Evolutionary conservation across 495 filamentous ascomycete genomes (phyloP).

Genomic region (Annulohypoxylon moriforme): DNA sequence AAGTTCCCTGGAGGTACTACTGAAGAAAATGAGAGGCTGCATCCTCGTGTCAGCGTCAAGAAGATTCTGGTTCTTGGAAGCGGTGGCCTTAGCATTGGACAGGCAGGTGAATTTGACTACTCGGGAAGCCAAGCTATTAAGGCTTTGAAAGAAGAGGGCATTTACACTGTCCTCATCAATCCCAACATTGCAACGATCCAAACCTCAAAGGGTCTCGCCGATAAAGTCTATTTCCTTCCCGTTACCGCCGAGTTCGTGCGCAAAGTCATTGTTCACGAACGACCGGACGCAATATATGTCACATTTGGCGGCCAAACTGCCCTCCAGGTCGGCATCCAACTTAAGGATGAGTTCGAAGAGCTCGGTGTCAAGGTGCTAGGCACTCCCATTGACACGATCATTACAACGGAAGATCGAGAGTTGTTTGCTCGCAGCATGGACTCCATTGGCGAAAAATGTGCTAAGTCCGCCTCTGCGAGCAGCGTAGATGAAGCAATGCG

Average conservation of each 20-base stretch:
- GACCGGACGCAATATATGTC: conserved; percentile 94
- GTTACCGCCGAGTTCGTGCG: conserved; percentile 98
- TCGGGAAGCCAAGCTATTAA: conserved; percentile 96
- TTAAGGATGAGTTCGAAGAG: conserved; percentile 92
- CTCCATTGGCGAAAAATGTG: conserved; percentile 96
- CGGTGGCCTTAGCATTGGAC: conserved; percentile 94
- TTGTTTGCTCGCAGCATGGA: conserved; percentile 98
- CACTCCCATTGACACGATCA: conserved; percentile 97
- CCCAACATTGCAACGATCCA: conserved; percentile 99
- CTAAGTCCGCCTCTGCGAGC: conserved; percentile 92
- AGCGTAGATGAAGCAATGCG: conserved; percentile 84
- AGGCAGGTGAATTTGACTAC: conserved; percentile 98
- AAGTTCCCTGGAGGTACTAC: conserved; percentile 84
- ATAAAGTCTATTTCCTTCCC: conserved; percentile 97
- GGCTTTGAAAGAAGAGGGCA: conserved; percentile 94
- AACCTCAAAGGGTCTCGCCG: conserved; percentile 95
- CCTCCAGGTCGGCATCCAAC: conserved; percentile 91
- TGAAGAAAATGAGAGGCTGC: conserved; percentile 76
- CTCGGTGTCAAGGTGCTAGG: conserved; percentile 94
- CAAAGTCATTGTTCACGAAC: conserved; percentile 92
- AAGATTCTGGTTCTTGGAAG: conserved; percentile 94
- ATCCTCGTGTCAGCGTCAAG: conserved; percentile 86
- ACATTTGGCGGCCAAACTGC: conserved; percentile 98
- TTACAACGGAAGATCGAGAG: conserved; percentile 97
- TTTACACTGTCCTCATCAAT: conserved; percentile 95